Evolutionary conservation across 1,139 yeast genomes (phyloP).

Genomic region (Zygosaccharomyces pseudobailii): DNA sequence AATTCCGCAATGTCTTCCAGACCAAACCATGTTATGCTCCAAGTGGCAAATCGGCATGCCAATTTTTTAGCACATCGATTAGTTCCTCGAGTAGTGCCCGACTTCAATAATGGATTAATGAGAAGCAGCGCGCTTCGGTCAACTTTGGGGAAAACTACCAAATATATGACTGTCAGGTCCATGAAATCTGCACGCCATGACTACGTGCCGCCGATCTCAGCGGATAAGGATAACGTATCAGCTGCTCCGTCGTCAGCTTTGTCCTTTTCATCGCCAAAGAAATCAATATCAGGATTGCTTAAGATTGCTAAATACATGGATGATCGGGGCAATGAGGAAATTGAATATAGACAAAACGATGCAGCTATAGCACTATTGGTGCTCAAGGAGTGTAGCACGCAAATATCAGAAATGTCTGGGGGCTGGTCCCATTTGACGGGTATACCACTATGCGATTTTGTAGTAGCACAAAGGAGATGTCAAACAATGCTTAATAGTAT

Average conservation of each 20-base stretch:
- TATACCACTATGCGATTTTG: slow-evolving; percentile 12
- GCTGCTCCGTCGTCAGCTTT: neutral
- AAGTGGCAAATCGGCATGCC: neutral
- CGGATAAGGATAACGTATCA: neutral
- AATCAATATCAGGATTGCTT: slow-evolving; percentile 4
- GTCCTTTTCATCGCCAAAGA: neutral
- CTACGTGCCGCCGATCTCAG: too few relatives aligned
- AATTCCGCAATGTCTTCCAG: slow-evolving; percentile 2
- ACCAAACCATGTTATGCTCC: neutral
- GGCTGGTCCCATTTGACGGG: slow-evolving; percentile 6
- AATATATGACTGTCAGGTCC: neutral
- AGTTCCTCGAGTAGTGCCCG: slow-evolving; percentile 10
- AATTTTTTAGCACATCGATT: neutral
- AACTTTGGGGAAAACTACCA: neutral
- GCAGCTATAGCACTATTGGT: slow-evolving; percentile 10
- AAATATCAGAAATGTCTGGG: slow-evolving; percentile 8
- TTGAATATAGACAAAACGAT: slow-evolving; percentile 7
- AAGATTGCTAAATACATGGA: slow-evolving; percentile 2
- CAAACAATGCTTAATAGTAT: slow-evolving; percentile 12
- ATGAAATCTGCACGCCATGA: neutral
- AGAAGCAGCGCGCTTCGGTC: slow-evolving; percentile 10
- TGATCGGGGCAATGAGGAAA: neutral
- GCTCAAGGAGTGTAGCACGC: slow-evolving; percentile 8
- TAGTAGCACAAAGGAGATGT: slow-evolving; percentile 13
- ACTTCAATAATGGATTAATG: slow-evolving; percentile 4